phyloP scores from a whole-genome alignment of 495 filamentous ascomycete species.

The Parmelia sp. region DNA sequence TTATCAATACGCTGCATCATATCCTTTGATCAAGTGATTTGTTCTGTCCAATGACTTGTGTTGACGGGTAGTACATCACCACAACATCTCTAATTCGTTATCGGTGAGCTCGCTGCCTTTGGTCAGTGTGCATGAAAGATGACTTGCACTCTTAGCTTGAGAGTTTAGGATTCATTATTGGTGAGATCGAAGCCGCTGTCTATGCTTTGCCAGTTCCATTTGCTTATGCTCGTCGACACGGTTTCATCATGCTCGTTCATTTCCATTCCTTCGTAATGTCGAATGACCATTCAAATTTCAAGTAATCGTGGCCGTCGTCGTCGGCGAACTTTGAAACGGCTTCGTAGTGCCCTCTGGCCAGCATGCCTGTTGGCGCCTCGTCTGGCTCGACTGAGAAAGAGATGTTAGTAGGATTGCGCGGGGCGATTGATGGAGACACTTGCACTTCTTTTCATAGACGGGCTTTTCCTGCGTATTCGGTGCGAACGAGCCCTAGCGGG shows the following conservation, averaged over 20 bases:
- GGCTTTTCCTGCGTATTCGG: conserved; percentile 82
- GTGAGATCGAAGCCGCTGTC: not conserved
- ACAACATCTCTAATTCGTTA: not conserved
- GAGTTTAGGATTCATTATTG: not conserved
- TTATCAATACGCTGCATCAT: not conserved
- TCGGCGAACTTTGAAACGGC: conserved; percentile 83
- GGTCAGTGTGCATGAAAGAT: too few species aligned
- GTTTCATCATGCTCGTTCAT: conserved; percentile 18
- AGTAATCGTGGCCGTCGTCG: conserved; percentile 79
- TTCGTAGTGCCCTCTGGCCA: conserved; percentile 79
- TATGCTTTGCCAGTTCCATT: not conserved
- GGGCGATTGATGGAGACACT: conserved; percentile 32
- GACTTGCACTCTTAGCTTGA: too few species aligned
- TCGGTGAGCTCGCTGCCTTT: too few species aligned
- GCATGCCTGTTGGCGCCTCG: conserved; percentile 83
- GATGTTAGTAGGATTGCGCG: not conserved
- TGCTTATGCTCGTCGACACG: not conserved
- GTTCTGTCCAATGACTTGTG: too few species aligned
- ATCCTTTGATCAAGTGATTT: not conserved
- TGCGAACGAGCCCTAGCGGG: conserved; percentile 81
- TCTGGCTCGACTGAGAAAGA: conserved; percentile 65
- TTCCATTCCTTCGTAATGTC: conserved; percentile 95
- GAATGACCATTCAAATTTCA: conserved; percentile 89
- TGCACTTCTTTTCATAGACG: conserved; percentile 84
- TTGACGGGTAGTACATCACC: too few species aligned